Evolutionary conservation across 352 stramenopile species (phyloP).

Genomic region (Globisporangium irregulare): DNA sequence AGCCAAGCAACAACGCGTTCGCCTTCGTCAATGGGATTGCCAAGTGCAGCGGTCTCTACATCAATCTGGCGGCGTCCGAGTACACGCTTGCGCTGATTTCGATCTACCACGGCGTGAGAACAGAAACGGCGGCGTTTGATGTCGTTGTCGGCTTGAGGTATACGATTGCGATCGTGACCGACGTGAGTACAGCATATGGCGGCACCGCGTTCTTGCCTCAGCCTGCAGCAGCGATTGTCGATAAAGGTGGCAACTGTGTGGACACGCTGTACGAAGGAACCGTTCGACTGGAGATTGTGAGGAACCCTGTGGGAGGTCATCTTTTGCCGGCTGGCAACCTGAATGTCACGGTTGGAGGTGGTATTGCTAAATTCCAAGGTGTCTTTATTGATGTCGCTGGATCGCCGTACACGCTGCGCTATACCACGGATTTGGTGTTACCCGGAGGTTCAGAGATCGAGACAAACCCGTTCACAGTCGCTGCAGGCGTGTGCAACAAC

Average conservation of each 20-base stretch:
- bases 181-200: conserved; percentile 79
- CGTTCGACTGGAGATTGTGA: conserved; percentile 62
- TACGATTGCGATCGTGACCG: conserved; percentile 55
- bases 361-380: conserved; percentile 55
- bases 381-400: conserved; percentile 76
- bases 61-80: conserved; percentile 54
- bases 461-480: conserved; percentile 80
- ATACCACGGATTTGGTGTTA: conserved; percentile 59
- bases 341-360: conserved; percentile 51
- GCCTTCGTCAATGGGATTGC: conserved; percentile 74
- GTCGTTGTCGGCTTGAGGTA: conserved; percentile 61
- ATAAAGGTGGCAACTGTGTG: conserved; percentile 75
- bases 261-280: conserved; percentile 38
- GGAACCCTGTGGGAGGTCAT: conserved; percentile 53
- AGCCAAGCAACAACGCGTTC: conserved; percentile 46
- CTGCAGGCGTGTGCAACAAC: conserved; percentile 43
- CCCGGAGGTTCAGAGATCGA: conserved; percentile 47
- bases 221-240: conserved; percentile 69
- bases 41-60: conserved; percentile 65
- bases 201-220: conserved; percentile 76
- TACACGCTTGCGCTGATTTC: conserved; percentile 77
- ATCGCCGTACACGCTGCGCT: conserved; percentile 72
- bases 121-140: conserved; percentile 70
- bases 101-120: conserved; percentile 59
- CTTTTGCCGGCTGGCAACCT: conserved; percentile 44